Percentiles rank a stretch among this genome's conserved stretches.
These are phyloP conservation scores for Beauveria australis DNA, from an alignment of 2,329 filamentous ascomycete genomes.

Conservation along the genomic window DNA sequence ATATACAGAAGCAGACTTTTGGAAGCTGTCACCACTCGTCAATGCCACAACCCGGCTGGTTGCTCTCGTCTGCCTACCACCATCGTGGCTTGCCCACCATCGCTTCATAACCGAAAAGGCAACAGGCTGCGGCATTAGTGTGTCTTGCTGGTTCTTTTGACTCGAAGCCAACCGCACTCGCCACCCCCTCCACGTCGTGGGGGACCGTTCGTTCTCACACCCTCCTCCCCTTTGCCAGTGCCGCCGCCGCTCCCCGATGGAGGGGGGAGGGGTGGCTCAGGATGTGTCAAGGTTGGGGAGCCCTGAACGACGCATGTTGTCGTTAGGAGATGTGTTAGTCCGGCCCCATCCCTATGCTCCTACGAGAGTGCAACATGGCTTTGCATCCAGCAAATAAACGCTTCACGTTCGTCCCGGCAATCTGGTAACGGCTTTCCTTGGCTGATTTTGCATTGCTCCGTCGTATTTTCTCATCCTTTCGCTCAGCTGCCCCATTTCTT, in stretches of 20 bases:
- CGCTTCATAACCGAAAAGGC: constrained; percentile 6
- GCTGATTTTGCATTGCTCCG: constrained; percentile 5
- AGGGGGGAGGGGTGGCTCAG: not conserved
- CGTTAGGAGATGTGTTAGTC: constrained; percentile 2
- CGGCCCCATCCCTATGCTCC: constrained; percentile 7
- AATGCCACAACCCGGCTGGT: not conserved
- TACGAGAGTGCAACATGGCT: constrained; percentile 10
- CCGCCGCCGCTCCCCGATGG: not conserved
- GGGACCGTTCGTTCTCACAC: not conserved
- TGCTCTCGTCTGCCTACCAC: constrained; percentile 5
- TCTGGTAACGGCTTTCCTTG: constrained; percentile 11
- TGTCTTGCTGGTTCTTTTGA: not conserved
- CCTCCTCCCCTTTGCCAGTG: not conserved
- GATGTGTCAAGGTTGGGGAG: not conserved
- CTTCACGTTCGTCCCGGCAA: constrained; percentile 10
- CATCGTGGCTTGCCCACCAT: constrained; percentile 9
- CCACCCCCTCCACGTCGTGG: not conserved
- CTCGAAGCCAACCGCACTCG: constrained; percentile 4
- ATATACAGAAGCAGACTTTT: not conserved
- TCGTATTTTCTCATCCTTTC: constrained; percentile 10
- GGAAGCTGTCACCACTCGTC: not conserved
- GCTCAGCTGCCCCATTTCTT: constrained; percentile 11
- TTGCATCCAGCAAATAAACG: constrained; percentile 10
- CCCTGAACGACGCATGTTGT: not conserved
- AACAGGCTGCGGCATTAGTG: not conserved